Evolutionary conservation across 2,329 filamentous ascomycete species (phyloP), one percentile per base, ranked within the genome.

Genomic region (Arthrinium phaeospermum): DNA sequence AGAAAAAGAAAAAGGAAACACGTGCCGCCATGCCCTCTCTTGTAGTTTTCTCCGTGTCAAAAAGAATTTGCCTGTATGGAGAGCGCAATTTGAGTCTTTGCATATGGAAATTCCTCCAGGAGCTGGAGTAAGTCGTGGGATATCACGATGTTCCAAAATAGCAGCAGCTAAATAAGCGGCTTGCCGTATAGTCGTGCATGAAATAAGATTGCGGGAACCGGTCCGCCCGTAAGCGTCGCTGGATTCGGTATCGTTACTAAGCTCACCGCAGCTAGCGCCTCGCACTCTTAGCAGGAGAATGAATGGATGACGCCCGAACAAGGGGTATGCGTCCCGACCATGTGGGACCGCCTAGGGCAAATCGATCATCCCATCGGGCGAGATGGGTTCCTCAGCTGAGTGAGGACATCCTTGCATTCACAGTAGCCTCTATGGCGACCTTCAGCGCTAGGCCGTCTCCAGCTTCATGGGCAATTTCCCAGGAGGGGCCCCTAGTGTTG

Each of bases 171-270:
- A 41, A 64, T 24, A 64, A 64, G 41, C 34, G 34, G 34, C 57
- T 14, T 7, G 22, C 10, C 57, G 57, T 64, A 64, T 41, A 64
- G 19, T 64, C 57, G 19, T 64, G 34, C 19, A 37, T 14, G 10
- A 14, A 64, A 64, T 64, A 64, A 64, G 57, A 64, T 64, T 64
- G 57, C 57, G 57, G 57, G 57, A 64, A 64, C 57, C 34, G 57
- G 57, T 64, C 57, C 57, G 57, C 57, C 57, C 22, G 57, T 30
- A 37, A 64, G 57, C 57, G 30, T 12, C 37, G 57, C 34, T 64
- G 34, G 14, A 41, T 41, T 41, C 34, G 34, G 57, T 22, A 34
- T 22, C 34, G 34, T 64, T 64, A 41, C 34, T 41, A 64, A 64
- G 57, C 57, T 41, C 57, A 41, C 57, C 30, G 34, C 10, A 41